Conservation (phyloP, 2,329 filamentous ascomycete species). For the Mariannaea elegans region DNA sequence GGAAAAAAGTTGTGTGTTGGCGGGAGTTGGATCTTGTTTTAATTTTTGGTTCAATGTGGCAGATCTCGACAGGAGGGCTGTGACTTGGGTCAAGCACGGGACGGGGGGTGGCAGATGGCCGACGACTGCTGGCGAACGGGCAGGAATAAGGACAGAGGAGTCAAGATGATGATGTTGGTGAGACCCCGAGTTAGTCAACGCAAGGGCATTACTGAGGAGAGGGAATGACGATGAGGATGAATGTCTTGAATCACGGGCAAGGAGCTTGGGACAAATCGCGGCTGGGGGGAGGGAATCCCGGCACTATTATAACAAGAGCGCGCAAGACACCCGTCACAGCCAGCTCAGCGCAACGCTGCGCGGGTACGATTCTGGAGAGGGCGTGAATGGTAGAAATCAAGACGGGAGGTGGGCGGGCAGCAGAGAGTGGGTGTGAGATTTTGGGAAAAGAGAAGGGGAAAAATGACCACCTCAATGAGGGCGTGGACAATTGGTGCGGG, state of each 20-base stretch:
- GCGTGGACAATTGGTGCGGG: background rate
- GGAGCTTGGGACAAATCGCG: conserved; percentile 38
- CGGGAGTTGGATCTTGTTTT: conserved; percentile 27
- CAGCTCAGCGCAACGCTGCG: conserved; percentile 28
- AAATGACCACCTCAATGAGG: background rate
- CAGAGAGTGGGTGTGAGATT: conserved; percentile 11
- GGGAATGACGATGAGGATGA: conserved; percentile 17
- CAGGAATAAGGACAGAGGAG: conserved; percentile 6
- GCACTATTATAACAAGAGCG: conserved; percentile 29
- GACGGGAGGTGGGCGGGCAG: conserved; percentile 2
- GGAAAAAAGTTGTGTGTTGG: background rate
- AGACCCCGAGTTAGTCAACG: conserved; percentile 22
- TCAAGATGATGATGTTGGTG: conserved; percentile 24
- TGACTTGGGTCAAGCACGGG: conserved; percentile 38
- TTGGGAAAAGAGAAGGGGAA: background rate
- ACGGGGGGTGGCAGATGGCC: conserved; percentile 30
- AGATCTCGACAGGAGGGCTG: conserved; percentile 36
- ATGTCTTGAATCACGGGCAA: conserved; percentile 40
- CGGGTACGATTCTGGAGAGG: conserved; percentile 19
- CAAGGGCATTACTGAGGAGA: conserved; percentile 7
- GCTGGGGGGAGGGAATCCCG: conserved; percentile 22
- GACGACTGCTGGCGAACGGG: conserved; percentile 23
- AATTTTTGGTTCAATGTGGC: conserved; percentile 35
- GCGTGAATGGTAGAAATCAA: conserved; percentile 5
- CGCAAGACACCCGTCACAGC: conserved; percentile 27